Conservation (phyloP, 1,139 yeast species). For the Saccharomycopsis crataegensis region DNA sequence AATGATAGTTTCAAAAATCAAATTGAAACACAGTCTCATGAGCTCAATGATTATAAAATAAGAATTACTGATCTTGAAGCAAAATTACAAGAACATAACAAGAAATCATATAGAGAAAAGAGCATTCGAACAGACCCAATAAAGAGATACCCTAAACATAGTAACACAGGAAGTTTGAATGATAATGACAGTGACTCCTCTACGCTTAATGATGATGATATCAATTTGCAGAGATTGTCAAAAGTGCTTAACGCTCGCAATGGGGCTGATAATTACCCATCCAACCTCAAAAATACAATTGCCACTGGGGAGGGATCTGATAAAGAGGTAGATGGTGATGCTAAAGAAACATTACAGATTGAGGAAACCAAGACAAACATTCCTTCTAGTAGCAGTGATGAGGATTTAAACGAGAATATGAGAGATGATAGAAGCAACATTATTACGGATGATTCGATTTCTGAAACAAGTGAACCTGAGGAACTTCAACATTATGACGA, state of each 20-base stretch:
- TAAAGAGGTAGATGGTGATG: not conserved
- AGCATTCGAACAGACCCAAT: constrained; percentile 12
- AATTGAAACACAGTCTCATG: constrained; percentile 4
- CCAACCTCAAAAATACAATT: not conserved
- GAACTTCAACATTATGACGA: not conserved
- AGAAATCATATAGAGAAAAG: constrained; percentile 4
- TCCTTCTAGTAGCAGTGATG: constrained; percentile 6
- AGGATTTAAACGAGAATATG: constrained; percentile 4
- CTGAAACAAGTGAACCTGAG: not conserved
- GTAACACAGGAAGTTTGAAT: constrained; percentile 1
- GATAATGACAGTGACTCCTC: constrained; percentile 19
- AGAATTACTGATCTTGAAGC: constrained; percentile 9
- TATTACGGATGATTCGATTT: constrained; percentile 5
- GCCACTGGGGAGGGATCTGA: not conserved
- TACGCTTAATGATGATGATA: constrained; percentile 19
- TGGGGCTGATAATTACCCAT: not conserved
- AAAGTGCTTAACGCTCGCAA: not conserved
- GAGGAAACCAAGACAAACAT: not conserved
- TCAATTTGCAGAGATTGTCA: constrained; percentile 5
- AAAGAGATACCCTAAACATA: constrained; percentile 1
- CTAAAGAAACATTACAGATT: not conserved
- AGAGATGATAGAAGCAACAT: constrained; percentile 2
- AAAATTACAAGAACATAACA: not conserved
- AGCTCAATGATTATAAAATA: constrained; percentile 9
- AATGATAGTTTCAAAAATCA: constrained; percentile 7